Evolutionary conservation across 108 stramenopile species (phyloP).

Genomic region (Skeletonema tropicum): DNA sequence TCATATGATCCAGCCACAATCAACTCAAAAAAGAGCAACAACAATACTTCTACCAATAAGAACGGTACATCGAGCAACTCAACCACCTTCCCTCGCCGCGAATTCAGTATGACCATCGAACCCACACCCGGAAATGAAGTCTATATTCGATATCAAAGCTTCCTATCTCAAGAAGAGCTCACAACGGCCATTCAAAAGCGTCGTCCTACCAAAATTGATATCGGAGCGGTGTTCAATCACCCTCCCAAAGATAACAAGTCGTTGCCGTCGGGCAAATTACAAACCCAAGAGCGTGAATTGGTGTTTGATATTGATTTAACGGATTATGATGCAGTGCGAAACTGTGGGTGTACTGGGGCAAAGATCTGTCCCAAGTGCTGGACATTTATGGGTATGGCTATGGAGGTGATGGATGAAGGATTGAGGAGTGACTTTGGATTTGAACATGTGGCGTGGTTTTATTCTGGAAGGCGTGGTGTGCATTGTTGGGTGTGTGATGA

Average conservation of each 20-base stretch:
- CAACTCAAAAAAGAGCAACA: constrained; percentile 2
- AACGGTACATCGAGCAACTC: constrained; percentile 20
- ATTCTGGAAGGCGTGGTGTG: constrained; percentile 99
- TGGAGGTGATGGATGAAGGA: constrained; percentile 88
- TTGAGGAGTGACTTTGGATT: constrained; percentile 96
- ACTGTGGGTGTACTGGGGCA: constrained; percentile 94
- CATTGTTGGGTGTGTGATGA: constrained; percentile 99
- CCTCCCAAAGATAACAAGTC: constrained; percentile 89
- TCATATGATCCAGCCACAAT: constrained; percentile 56
- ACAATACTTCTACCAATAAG: not conserved
- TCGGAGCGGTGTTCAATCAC: constrained; percentile 97
- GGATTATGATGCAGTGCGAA: constrained; percentile 98
- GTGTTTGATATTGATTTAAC: constrained; percentile 99
- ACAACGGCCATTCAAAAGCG: constrained; percentile 69
- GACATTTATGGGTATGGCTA: constrained; percentile 97
- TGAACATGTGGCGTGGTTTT: constrained; percentile 96
- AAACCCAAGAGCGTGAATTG: constrained; percentile 93
- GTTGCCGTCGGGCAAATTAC: constrained; percentile 63
- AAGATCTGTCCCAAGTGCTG: constrained; percentile 94
- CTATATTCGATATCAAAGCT: constrained; percentile 97
- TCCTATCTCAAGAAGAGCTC: constrained; percentile 80
- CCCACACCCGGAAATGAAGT: constrained; percentile 88
- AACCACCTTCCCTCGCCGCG: constrained; percentile 78
- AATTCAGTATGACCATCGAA: constrained; percentile 97
- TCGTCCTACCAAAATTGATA: constrained; percentile 99